Conservation (phyloP, 352 stramenopile genomes). For the Phytophthora ramorum region DNA sequence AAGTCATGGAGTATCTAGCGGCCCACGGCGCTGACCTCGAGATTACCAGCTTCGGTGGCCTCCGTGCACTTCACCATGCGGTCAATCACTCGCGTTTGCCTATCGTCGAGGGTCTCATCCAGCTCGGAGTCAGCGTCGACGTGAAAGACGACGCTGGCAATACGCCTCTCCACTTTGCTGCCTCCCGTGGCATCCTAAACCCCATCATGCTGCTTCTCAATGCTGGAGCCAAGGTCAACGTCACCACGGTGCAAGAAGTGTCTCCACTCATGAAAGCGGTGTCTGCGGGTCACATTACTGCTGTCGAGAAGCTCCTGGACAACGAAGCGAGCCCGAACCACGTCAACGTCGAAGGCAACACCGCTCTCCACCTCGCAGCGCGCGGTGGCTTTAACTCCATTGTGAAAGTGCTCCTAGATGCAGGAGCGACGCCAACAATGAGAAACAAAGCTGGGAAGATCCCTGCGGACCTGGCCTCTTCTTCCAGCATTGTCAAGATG, state of each 20-base stretch:
- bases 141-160: constrained; percentile 88
- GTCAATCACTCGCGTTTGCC: constrained; percentile 79
- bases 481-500: constrained; percentile 68
- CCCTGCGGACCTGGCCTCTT: constrained; percentile 70
- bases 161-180: constrained; percentile 85
- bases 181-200: constrained; percentile 85
- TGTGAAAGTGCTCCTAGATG: constrained; percentile 71
- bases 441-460: constrained; percentile 87
- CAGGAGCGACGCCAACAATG: constrained; percentile 47
- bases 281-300: constrained; percentile 77
- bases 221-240: constrained; percentile 82
- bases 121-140: constrained; percentile 79
- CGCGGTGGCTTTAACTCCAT: constrained; percentile 80
- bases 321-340: constrained; percentile 73
- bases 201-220: constrained; percentile 79
- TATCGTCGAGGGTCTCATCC: constrained; percentile 71
- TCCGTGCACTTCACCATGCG: constrained; percentile 86
- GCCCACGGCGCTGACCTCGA: constrained; percentile 76
- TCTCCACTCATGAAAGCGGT: constrained; percentile 90
- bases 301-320: constrained; percentile 90
- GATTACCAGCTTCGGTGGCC: constrained; percentile 71
- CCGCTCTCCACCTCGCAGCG: constrained; percentile 84
- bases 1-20: constrained; percentile 82
- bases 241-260: constrained; percentile 72
- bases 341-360: constrained; percentile 82